Conservation (phyloP, 108 stramenopile species). For the Pseudonitzschia multistriata region DNA sequence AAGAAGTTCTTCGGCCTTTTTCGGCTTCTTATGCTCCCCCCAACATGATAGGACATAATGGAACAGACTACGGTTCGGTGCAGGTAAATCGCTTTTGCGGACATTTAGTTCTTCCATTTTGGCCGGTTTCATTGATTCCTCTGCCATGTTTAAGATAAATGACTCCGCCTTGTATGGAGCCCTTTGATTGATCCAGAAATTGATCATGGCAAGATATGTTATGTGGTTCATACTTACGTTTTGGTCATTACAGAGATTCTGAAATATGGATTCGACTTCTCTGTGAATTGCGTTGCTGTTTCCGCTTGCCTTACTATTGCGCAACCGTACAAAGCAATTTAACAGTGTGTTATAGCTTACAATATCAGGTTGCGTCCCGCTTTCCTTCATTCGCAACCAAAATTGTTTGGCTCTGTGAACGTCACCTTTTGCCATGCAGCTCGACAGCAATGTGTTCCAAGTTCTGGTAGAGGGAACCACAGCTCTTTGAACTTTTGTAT, state of each 20-base stretch:
- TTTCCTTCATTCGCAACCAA: slow-evolving; percentile 20
- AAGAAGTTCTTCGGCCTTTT: slow-evolving; percentile 26
- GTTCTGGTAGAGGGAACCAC: slow-evolving; percentile 13
- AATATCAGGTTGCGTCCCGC: slow-evolving; percentile 30
- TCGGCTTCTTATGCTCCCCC: slow-evolving; percentile 14
- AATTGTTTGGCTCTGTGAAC: slow-evolving; percentile 11
- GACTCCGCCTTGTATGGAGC: slow-evolving; percentile 39
- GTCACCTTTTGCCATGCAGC: slow-evolving; percentile 20
- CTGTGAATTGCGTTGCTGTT: background rate
- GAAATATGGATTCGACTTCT: background rate
- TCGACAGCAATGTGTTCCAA: slow-evolving; percentile 35
- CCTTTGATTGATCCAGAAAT: slow-evolving; percentile 24
- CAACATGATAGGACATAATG: slow-evolving; percentile 29
- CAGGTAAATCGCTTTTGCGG: background rate
- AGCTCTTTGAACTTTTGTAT: background rate
- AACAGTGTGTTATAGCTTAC: slow-evolving; percentile 39
- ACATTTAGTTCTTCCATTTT: background rate
- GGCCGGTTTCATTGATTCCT: background rate
- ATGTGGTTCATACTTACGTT: slow-evolving; percentile 17
- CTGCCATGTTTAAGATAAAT: slow-evolving; percentile 36
- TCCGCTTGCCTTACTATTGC: background rate
- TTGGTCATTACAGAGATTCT: slow-evolving; percentile 4
- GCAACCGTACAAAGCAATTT: slow-evolving; percentile 21
- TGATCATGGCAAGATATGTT: slow-evolving; percentile 25
- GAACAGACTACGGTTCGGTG: slow-evolving; percentile 22